Conservation (phyloP, 331 rosid genomes). For the Pyracantha coccinea region DNA sequence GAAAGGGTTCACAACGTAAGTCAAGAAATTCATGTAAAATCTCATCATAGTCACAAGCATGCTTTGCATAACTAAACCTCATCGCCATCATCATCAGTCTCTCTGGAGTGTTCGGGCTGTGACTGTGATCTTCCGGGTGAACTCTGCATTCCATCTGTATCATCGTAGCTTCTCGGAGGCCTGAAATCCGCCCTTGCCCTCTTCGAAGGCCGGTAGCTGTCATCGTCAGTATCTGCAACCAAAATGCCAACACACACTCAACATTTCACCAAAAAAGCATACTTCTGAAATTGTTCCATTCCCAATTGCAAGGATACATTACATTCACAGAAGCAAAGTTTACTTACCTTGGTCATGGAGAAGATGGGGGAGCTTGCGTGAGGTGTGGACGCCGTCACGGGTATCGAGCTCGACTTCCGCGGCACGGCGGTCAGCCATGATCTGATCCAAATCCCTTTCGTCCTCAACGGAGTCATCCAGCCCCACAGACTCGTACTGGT, state of each 20-base stretch:
- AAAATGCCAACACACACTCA: not conserved
- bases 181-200: conserved; percentile 71
- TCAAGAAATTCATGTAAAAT: not conserved
- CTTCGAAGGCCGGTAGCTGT: conserved; percentile 70
- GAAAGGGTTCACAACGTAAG: not conserved
- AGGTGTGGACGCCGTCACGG: conserved; percentile 40
- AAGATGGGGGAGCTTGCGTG: conserved; percentile 71
- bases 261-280: not conserved
- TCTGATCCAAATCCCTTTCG: conserved; percentile 64
- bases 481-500: conserved; percentile 64
- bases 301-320: not conserved
- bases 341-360: conserved; percentile 73
- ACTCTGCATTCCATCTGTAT: conserved; percentile 62
- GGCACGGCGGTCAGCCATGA: conserved; percentile 62
- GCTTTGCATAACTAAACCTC: conserved; percentile 35
- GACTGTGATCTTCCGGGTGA: conserved; percentile 91
- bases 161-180: conserved; percentile 61
- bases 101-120: conserved; percentile 57
- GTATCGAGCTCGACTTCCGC: conserved; percentile 65
- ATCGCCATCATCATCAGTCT: conserved; percentile 60
- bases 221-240: conserved; percentile 80
- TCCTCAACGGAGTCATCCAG: conserved; percentile 66
- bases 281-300: not conserved
- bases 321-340: not conserved
- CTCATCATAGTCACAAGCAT: not conserved